A percentile compares a stretch with the other conserved stretches of the same genome.
phyloP scores from a whole-genome alignment of 177 flowering plant species.

The Vitis hybrid region DNA sequence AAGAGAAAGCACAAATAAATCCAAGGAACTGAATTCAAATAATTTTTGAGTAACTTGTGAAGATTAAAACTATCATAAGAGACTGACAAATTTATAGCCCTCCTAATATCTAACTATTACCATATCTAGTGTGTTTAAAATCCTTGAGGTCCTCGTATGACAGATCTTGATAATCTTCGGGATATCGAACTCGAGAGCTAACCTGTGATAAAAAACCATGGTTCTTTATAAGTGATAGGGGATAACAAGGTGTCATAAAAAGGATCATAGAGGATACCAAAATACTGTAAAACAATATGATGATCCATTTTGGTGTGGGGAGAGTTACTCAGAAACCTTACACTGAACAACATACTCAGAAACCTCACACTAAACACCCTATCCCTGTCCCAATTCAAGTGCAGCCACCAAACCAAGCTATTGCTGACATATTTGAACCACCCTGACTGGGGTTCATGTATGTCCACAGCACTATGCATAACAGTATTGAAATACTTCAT shows the following conservation, averaged over 20 bases:
- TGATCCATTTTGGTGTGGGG: too few relatives aligned
- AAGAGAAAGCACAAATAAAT: background rate
- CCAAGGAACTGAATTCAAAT: background rate
- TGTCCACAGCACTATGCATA: too few relatives aligned
- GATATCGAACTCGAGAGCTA: constrained; percentile 87
- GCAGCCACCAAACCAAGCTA: too few relatives aligned
- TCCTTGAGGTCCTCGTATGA: constrained; percentile 91
- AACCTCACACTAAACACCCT: too few relatives aligned
- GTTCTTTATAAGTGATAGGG: background rate
- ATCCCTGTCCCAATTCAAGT: too few relatives aligned
- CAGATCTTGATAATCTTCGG: constrained; percentile 72
- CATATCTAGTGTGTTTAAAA: constrained; percentile 95
- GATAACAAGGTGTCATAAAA: background rate
- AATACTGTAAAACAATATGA: background rate
- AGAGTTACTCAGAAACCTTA: too few relatives aligned
- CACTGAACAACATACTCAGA: too few relatives aligned
- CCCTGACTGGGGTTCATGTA: too few relatives aligned
- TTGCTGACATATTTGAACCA: too few relatives aligned
- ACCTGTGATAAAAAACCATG: constrained; percentile 52
- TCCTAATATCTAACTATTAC: constrained; percentile 34
- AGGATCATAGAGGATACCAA: too few relatives aligned
- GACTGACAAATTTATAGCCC: background rate
- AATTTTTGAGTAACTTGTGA: background rate
- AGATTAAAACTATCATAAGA: background rate
- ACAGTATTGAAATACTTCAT: too few relatives aligned